A percentile compares a stretch with the other conserved stretches of the same genome.
phyloP scores from a whole-genome alignment of 768 basidiomycete species.

The Termitomyces sp. region DNA sequence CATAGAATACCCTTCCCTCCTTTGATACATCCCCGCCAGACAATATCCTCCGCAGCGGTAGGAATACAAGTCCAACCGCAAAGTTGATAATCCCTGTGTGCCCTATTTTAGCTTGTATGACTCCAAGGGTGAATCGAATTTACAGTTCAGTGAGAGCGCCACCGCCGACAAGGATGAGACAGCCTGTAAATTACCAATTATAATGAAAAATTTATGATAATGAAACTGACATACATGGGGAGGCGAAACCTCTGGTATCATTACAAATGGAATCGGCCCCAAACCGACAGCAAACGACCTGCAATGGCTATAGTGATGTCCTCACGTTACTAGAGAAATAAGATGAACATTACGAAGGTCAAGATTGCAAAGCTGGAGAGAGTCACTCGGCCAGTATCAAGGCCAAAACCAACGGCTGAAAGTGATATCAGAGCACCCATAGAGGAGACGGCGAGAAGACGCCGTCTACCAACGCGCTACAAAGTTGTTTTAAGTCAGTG shows the following conservation, averaged over 20 bases:
- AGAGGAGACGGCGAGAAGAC: constrained; percentile 65
- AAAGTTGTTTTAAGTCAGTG: not conserved
- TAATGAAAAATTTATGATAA: not conserved
- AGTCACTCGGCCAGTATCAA: constrained; percentile 56
- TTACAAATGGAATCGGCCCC: constrained; percentile 90
- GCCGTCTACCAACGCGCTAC: constrained; percentile 72
- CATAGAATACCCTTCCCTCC: constrained; percentile 87
- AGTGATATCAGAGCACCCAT: constrained; percentile 65
- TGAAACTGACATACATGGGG: constrained; percentile 50
- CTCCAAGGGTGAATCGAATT: constrained; percentile 21
- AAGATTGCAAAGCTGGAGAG: constrained; percentile 74
- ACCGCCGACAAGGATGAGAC: constrained; percentile 80
- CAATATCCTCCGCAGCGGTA: constrained; percentile 78
- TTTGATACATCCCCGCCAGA: constrained; percentile 56
- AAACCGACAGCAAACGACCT: constrained; percentile 89
- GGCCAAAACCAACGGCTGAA: constrained; percentile 62
- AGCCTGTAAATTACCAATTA: constrained; percentile 40
- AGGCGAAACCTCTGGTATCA: constrained; percentile 89
- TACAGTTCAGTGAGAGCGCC: constrained; percentile 70
- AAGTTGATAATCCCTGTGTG: constrained; percentile 80
- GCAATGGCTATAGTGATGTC: not conserved
- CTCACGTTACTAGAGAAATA: not conserved
- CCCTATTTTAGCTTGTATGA: not conserved
- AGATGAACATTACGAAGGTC: constrained; percentile 69
- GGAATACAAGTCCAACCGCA: constrained; percentile 76